These are phyloP conservation scores for Citrus medica DNA, from an alignment of 345 rosid genomes.

Conservation along the genomic window DNA sequence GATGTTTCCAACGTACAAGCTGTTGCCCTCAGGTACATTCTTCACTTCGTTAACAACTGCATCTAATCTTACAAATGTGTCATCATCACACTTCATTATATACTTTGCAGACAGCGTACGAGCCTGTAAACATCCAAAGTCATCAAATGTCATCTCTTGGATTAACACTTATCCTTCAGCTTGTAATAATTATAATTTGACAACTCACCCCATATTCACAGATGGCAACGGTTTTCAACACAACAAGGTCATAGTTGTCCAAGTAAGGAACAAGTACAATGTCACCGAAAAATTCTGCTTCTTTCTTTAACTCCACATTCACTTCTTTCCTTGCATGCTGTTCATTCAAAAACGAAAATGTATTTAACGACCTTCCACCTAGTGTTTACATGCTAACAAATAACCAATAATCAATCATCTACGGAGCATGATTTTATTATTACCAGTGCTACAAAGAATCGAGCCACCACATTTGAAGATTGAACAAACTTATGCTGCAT, in stretches of 20 bases:
- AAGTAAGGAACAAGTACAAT: conserved; percentile 84
- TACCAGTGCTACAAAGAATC: conserved; percentile 93
- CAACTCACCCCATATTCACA: conserved; percentile 89
- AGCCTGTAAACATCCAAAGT: conserved; percentile 41
- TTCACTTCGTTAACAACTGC: conserved; percentile 61
- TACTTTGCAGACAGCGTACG: conserved; percentile 59
- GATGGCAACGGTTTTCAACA: conserved; percentile 90
- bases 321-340: conserved; percentile 90
- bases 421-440: conserved; percentile 12
- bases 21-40: conserved; percentile 53
- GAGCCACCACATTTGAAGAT: conserved; percentile 84
- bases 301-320: conserved; percentile 84
- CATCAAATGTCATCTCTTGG: neutral
- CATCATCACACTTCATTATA: conserved; percentile 92
- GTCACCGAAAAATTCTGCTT: conserved; percentile 93
- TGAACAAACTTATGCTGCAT: conserved; percentile 80
- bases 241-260: conserved; percentile 97
- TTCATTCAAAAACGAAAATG: conserved; percentile 11
- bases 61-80: conserved; percentile 83
- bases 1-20: conserved; percentile 82
- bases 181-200: conserved; percentile 5
- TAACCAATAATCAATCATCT: neutral
- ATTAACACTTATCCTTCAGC: neutral
- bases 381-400: neutral
- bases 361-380: conserved; percentile 7